Base-by-base conservation (phyloP, 495 filamentous ascomycete genomes). In the Hypoxylon subgilvum region DNA sequence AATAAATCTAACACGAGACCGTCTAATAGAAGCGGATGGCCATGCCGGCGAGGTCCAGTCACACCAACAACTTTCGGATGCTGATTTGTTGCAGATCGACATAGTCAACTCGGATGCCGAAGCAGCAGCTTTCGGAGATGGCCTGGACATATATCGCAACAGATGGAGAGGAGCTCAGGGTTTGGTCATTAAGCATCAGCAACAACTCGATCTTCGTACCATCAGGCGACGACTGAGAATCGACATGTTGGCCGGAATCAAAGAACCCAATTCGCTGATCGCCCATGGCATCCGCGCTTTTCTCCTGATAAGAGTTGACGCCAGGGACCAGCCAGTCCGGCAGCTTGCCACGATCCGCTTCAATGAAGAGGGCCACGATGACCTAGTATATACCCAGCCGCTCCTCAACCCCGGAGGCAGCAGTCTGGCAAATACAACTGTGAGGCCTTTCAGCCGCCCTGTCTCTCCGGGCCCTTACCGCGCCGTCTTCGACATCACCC, bases 181-280 rank as follows among this genome's bases (percentile, higher is more conserved):
- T 13, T 6, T 25, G 41, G 50, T 39, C 12, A 40, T 2, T 1
- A 22, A 32, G 1, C 10, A 9, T 5, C 3, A 23, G 9, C 43
- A 49, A 4, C 0, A 42, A 1, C 8, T 57, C 22, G 43, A 48
- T 17, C 35, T 57, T 4, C 16, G 18, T n/a, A 14, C 12, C 1
- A 21, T 57, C 18, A 57, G 52, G 27, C 35, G 25, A 16, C 36
- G 34, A 10, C 22, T 57, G 3, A 39, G 52, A n/a, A 6, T 25
- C 13, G 52, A 44, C 10, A 16, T 57, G 21, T 23, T 48, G 1
- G 16, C 21, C 3, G 16, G 16, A 7, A 42, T 42, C n/a, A 23
- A 35, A 13, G 4, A 14, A 21, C n/a, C 40, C 2, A 17, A 48
- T 5, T 57, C 52, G 1, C 4, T 28, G 4, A 40, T 42, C 6